Evolutionary conservation across 352 stramenopile genomes (phyloP).

Genomic region (Globisporangium recalcitrans): DNA sequence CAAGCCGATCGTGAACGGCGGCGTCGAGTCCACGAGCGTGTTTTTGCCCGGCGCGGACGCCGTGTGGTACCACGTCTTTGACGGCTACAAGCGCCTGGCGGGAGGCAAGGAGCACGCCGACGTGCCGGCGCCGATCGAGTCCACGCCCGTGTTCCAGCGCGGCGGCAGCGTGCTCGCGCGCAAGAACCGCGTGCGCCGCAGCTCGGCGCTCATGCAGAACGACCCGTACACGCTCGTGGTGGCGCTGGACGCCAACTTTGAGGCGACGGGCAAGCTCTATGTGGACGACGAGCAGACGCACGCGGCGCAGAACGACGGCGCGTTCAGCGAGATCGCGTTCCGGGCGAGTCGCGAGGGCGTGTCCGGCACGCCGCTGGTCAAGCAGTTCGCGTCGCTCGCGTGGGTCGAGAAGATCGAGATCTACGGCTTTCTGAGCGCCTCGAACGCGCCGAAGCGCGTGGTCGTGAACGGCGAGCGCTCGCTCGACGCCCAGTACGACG

Average conservation of each 20-base stretch:
- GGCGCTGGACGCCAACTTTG: conserved; percentile 79
- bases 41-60: conserved; percentile 78
- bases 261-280: conserved; percentile 90
- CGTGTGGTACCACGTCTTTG: conserved; percentile 91
- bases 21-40: conserved; percentile 78
- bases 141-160: conserved; percentile 96
- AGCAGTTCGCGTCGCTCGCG: conserved; percentile 43
- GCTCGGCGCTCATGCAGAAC: conserved; percentile 91
- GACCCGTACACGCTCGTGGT: conserved; percentile 97
- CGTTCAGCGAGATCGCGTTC: conserved; percentile 49
- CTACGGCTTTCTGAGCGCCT: conserved; percentile 42
- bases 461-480: conserved; percentile 30
- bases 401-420: conserved; percentile 87
- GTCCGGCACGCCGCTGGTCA: conserved; percentile 22
- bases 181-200: conserved; percentile 95
- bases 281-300: conserved; percentile 95
- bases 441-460: conserved; percentile 41
- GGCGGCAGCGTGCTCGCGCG: conserved; percentile 93
- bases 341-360: conserved; percentile 34
- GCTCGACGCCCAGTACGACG: conserved; percentile 71
- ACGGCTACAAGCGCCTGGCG: conserved; percentile 51
- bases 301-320: conserved; percentile 42
- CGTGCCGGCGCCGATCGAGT: conserved; percentile 88
- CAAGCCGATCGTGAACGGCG: conserved; percentile 91
- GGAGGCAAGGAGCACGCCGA: conserved; percentile 52